These are phyloP conservation scores for Penicillium taxi DNA, from an alignment of 495 filamentous ascomycete genomes.

Conservation along the genomic window DNA sequence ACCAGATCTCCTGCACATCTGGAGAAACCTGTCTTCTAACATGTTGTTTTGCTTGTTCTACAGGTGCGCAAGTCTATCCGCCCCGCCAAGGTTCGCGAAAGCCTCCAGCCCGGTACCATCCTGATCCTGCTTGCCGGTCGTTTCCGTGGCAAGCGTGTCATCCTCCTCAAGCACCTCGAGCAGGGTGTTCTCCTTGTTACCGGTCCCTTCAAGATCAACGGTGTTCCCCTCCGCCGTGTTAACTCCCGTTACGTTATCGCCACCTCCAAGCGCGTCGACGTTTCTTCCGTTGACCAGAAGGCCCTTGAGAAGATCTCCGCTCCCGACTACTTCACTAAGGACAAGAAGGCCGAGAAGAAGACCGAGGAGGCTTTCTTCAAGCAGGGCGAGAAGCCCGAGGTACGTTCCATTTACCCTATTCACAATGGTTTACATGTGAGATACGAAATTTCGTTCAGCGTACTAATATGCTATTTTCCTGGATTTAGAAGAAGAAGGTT, in stretches of 20 bases:
- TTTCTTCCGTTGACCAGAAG: conserved; percentile 71
- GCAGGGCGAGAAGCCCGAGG: conserved; percentile 94
- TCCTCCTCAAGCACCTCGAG: conserved; percentile 93
- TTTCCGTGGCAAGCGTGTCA: conserved; percentile 99
- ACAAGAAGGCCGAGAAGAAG: conserved; percentile 86
- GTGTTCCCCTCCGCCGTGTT: conserved; percentile 94
- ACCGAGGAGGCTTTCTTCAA: conserved; percentile 96
- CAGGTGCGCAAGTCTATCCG: conserved; percentile 94
- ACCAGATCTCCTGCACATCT: not conserved
- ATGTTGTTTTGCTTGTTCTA: conserved; percentile 17
- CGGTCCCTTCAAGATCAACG: conserved; percentile 99
- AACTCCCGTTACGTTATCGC: conserved; percentile 99
- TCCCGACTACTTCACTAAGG: conserved; percentile 88
- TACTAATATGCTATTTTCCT: conserved; percentile 12
- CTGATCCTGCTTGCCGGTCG: conserved; percentile 98
- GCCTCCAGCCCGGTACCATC: conserved; percentile 85
- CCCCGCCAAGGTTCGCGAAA: conserved; percentile 71
- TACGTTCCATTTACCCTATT: conserved; percentile 40
- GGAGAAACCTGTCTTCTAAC: conserved; percentile 26
- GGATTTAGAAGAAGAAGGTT: conserved; percentile 91
- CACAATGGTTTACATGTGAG: not conserved
- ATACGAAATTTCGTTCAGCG: not conserved
- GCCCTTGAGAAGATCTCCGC: conserved; percentile 76
- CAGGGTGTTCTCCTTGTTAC: conserved; percentile 98
- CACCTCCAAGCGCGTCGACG: conserved; percentile 82